Base-by-base conservation (phyloP, 805 yeast genomes). In the Alloascoidea hylecoeti region DNA sequence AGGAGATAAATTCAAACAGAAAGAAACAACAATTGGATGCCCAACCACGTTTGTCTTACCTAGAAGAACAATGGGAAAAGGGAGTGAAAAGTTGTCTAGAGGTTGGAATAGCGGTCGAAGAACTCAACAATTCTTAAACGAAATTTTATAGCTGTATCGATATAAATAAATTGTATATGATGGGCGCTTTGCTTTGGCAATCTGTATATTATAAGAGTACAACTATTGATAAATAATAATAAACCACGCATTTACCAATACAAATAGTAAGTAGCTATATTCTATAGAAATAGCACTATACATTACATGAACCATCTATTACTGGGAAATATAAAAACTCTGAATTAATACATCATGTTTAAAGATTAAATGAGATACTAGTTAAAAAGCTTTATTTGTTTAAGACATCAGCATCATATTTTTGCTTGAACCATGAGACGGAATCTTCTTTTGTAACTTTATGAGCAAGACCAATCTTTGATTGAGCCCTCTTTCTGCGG, bases 381-480 rank as follows among this genome's bases (percentile, higher is more conserved):
- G n/a, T n/a, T n/a, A n/a, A n/a, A n/a, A n/a, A n/a, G n/a, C n/a
- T n/a, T n/a, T 78, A 78, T 69, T 80, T 79, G 73, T 77, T 72
- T 67, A 81, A 70, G 61, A 92, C 98, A 59, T 86, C 94, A 65
- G 98, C 98, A 71, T 92, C 98, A 78, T 89, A 92, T 78, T 82
- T 92, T 70, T 86, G 92, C 81, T 92, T 92, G 92, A 92, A 92
- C 98, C 98, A 92, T 66, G 74, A 69, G 66, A 92, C 83, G 69
- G 96, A 64, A 69, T 89, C 97, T 63, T 83, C 94, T 74, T 80
- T 84, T 66, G 70, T 66, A 64, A 94, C 81, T 68, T 75, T 75
- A 83, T 92, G 98, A 61, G 73, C 59, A 79, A 81, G 78, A 72
- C 98, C 98, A 56, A 92, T 73, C 56, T 68, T 71, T 59, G 85